Evolutionary conservation across 805 yeast species (phyloP), one percentile per base, ranked within the genome.

Genomic region (Metschnikowia kofuensis): DNA sequence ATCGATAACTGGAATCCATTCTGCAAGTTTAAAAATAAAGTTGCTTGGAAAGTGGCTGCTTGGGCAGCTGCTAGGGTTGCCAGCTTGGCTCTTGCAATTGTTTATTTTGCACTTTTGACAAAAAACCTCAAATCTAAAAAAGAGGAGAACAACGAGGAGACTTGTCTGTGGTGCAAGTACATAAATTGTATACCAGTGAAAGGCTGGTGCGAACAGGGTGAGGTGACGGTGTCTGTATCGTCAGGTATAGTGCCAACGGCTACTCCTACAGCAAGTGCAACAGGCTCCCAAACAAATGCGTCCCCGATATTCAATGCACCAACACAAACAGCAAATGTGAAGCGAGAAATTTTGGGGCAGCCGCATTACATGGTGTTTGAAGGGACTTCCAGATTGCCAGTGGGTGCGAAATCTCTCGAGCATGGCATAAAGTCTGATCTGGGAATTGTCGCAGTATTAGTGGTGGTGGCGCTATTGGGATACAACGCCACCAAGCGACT

Each of bases 141-240:
- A 15, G 39, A 38, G 45, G 51, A 56, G 39, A 51, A 58, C n/a
- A 67, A 72, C 37, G 82, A 79, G 8, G 78, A 77, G 11, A 75
- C 73, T 6, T 85, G 91, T 62, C 61, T 70, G 13, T 85, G 91
- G 91, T 85, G 91, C 68, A 83, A 83, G 60, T 85, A 85, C 59
- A 70, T 85, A 56, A 82, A 81, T 55, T 85, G 91, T 58, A 60
- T 85, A 12, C 89, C 89, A 0, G 85, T 85, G 4, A 74, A 81
- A 51, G 83, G 80, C 29, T 85, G 89, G 89, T 85, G 89, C 61
- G 82, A 77, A 42, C 57, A 62, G 29, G 84, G 83, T 4, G 58
- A 67, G 42, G 65, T 72, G 12, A 50, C 66, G 6, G 62, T 71
- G 13, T 36, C 53, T 16, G 44, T 59, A 12, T 27, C 53, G 14